Conservation (phyloP, 441 rosid species). For the Gossypium aridum region DNA sequence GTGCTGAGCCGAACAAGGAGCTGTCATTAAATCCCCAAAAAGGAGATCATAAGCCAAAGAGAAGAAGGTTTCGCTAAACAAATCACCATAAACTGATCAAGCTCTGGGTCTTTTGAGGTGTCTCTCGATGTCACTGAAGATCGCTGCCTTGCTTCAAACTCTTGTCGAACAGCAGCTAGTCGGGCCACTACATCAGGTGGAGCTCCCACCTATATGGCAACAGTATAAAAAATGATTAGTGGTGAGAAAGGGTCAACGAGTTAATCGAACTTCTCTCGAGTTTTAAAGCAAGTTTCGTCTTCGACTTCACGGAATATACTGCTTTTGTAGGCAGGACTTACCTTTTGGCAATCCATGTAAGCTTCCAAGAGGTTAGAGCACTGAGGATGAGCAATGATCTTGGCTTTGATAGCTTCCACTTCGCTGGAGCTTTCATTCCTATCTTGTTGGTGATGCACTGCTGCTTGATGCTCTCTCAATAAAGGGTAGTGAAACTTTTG, state of each 20-base stretch:
- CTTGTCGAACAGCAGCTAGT: slow-evolving; percentile 64
- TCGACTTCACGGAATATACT: background rate
- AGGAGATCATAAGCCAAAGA: background rate
- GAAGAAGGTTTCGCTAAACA: background rate
- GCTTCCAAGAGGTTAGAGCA: slow-evolving; percentile 82
- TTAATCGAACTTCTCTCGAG: background rate
- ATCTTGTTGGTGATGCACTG: slow-evolving; percentile 33
- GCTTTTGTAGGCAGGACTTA: slow-evolving; percentile 6
- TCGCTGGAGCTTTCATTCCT: slow-evolving; percentile 37
- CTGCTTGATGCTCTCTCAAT: slow-evolving; percentile 39
- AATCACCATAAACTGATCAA: slow-evolving; percentile 95
- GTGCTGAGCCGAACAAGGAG: background rate
- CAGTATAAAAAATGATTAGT: background rate
- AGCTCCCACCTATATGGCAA: slow-evolving; percentile 69
- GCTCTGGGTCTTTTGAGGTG: slow-evolving; percentile 72
- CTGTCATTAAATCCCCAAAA: background rate
- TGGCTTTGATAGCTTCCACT: slow-evolving; percentile 79
- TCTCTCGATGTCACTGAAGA: slow-evolving; percentile 34
- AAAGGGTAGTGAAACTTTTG: slow-evolving; percentile 55
- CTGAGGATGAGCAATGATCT: slow-evolving; percentile 90
- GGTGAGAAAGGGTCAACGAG: background rate
- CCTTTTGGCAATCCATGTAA: slow-evolving; percentile 97
- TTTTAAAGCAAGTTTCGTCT: background rate
- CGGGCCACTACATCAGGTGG: slow-evolving; percentile 75
- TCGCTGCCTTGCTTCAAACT: slow-evolving; percentile 64